Percentiles rank a stretch among this genome's conserved stretches.
Conservation (phyloP, 2,329 filamentous ascomycete species). For the Penicillium brasilianum region DNA sequence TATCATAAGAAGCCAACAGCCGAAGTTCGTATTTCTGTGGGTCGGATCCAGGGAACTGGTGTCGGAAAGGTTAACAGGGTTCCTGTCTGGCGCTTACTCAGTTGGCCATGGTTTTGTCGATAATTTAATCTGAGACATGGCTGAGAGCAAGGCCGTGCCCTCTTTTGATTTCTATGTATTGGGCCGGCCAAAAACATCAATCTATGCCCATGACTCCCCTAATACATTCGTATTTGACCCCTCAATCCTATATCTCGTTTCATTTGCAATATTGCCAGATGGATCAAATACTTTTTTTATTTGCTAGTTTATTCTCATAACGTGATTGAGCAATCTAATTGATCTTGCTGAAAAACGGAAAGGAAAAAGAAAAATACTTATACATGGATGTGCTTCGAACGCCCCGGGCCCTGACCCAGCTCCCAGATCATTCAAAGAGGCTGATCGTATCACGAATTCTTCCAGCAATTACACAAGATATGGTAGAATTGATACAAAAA, state of each 20-base stretch:
- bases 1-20: background rate
- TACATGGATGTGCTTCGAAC: background rate
- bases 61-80: background rate
- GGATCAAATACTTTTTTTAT: no score
- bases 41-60: background rate
- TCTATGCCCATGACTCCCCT: no score
- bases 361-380: background rate
- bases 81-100: background rate
- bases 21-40: background rate
- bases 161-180: no score
- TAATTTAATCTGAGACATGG: no score
- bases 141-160: no score
- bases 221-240: no score
- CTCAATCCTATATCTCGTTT: no score
- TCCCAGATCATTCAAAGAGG: background rate
- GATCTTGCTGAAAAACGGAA: background rate
- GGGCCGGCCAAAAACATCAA: no score
- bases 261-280: no score
- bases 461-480: background rate
- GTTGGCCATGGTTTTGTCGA: background rate
- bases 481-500: background rate
- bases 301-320: background rate
- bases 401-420: background rate
- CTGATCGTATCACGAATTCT: background rate
- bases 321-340: background rate